Base-by-base conservation (phyloP, 2,329 filamentous ascomycete species). In the Xylaria sp. region DNA sequence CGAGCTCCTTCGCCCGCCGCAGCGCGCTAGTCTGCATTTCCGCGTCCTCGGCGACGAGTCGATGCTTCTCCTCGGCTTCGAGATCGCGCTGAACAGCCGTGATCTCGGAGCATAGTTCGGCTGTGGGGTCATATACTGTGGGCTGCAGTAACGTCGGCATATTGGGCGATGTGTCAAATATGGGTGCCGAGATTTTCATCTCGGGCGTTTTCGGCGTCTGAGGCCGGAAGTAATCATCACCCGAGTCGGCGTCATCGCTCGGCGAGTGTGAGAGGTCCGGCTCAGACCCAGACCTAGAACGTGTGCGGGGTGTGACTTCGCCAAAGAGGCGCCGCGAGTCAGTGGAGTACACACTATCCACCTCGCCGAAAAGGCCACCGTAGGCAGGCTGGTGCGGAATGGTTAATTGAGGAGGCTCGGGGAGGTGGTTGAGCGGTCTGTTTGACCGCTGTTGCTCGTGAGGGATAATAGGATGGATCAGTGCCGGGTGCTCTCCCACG, bases 41-140 rank as follows among this genome's bases (percentile, higher is more conserved):
- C 2, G 81, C 78, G 67, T 88, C 85, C 64, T 88, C 82, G 19
- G 85, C 86, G 23, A 87, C 77, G 44, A 81, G 78, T 10, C 83
- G 79, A 63, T 86, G 83, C 2, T 79, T 77, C 66, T 83, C 80
- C 68, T 88, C 85, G 62, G 83, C 81, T 66, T 83, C 80, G 41
- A 86, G 76, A 69, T 86, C 82, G 65, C 85, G 83, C 72, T 87
- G 85, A 29, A 87, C 82, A 2, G 84, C 78, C 13, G 83, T 82
- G 62, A 88, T 83, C 51, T 81, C 80, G 58, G 79, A 78, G 63
- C 82, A 77, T 13, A 74, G 65, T 31, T 70, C 69, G 8, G 71
- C 70, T 23, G 71, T 73, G 29, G 85, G 83, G 65, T 85, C 78
- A 70, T 87, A 88, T 33, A 84, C 81, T 11, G 82, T 82, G 2